Conservation (phyloP, 305 asterid genomes). For the Fraxinus angustifolia region DNA sequence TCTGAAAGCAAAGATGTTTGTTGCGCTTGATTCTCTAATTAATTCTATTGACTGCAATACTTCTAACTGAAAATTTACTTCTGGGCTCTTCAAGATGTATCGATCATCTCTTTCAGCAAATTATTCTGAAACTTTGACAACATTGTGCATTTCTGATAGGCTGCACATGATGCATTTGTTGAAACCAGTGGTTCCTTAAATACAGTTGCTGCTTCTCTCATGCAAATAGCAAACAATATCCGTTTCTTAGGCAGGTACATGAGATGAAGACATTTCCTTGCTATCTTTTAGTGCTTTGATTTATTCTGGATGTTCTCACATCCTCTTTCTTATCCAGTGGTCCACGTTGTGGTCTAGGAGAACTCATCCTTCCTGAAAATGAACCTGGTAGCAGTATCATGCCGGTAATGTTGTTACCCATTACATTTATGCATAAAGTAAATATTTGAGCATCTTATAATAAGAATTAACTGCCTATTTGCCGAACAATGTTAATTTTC, state of each 20-base stretch:
- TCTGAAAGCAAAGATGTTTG: constrained; percentile 17
- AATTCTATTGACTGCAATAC: background rate
- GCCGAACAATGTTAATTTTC: constrained; percentile 27
- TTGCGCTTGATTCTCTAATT: constrained; percentile 9
- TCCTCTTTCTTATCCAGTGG: constrained; percentile 50
- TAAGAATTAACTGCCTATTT: background rate
- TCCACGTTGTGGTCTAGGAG: constrained; percentile 97
- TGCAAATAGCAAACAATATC: constrained; percentile 92
- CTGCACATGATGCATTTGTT: constrained; percentile 92
- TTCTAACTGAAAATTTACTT: constrained; percentile 9
- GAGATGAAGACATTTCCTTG: constrained; percentile 19
- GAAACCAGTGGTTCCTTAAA: constrained; percentile 90
- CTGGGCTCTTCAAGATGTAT: background rate
- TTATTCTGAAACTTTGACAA: background rate
- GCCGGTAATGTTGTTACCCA: constrained; percentile 56
- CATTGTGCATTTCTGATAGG: constrained; percentile 43
- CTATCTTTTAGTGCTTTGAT: background rate
- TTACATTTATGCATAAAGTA: constrained; percentile 9
- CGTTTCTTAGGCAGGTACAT: constrained; percentile 89
- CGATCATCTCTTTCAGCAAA: background rate
- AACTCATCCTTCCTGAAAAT: constrained; percentile 94
- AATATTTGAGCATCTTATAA: background rate
- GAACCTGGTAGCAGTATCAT: constrained; percentile 99
- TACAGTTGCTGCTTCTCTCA: constrained; percentile 77
- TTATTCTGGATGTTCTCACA: constrained; percentile 22